Base-by-base conservation (phyloP, 352 stramenopile species). In the Phytophthora boehmeriae region DNA sequence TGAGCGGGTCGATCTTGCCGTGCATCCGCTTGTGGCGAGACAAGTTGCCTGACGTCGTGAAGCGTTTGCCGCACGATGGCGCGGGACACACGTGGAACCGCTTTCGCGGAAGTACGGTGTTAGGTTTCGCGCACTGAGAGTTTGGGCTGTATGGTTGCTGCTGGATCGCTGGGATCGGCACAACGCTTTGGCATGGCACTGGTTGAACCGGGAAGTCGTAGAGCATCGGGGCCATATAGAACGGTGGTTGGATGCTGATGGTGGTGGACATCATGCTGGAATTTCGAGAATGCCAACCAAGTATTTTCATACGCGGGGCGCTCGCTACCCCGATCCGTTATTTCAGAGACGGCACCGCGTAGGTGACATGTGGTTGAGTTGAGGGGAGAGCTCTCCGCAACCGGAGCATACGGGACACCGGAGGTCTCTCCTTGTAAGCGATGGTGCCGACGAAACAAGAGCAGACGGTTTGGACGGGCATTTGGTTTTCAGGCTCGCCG, bases 1-100 rank as follows among this genome's bases (percentile, higher is more conserved):
- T 53, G 16, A 75, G 38, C 25, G 59, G 73, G 54, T 73, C 70
- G 53, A 70, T 76, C 42, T 69, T 72, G 22, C 67, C 67, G 61
- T 83, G 73, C 34, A 78, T 51, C 5, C 68, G 63, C 42, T 77
- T 80, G 44, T 83, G 76, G 14, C 73, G 76, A 10, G 73, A 77
- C 16, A 83, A 55, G 52, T 83, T 86, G 34, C 76, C 76, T 17
- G 71, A 75, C 25, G 76, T 86, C 49, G 68, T 83, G 56, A 86
- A 86, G 23, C 45, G 65, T 52, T 83, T 86, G 49, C 74, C 61
- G 22, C 73, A 86, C 8, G 64, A 61, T n/a, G 20, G 42, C 30
- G 76, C 65, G 13, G 52, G 57, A 54, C 77, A 86, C 22, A 78
- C 61, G 38, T 86, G 68, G n/a, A 48, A 48, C 27, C 59, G 59